Base-by-base conservation (phyloP, 2,329 filamentous ascomycete species). In the Chaetomium sp. region DNA sequence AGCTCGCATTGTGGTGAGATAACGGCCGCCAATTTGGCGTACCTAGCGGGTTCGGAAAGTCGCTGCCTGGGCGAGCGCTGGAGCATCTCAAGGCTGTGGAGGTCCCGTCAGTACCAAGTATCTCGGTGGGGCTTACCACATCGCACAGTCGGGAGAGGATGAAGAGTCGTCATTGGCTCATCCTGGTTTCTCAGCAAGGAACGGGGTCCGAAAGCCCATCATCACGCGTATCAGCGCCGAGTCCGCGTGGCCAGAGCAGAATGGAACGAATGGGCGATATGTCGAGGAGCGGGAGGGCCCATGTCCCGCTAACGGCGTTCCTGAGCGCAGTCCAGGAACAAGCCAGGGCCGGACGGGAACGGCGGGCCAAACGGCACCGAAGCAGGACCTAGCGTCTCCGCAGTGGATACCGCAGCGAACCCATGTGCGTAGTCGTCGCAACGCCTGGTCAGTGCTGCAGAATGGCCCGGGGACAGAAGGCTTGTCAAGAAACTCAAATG, bases 361-460 rank as follows among this genome's bases (percentile, higher is more conserved):
- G 50, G 57, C 62, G 62, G 51, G 57, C 49, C 38, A 64, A 51
- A 57, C 62, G 62, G 62, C 56, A 64, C 57, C 57, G 62, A 57
- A 29, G 16, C 31, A 16, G 50, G 29, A 21, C 49, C 62, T 62
- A 45, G 49, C 50, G 35, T 47, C 59, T 55, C 59, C 59, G 59
- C 50, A 60, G 58, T 54, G 33, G 45, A 12, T 19, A 51, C 33
- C 16, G 50, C 35, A 27, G 59, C 50, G 45, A 35, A 33, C 58
- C 49, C 45, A 51, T 42, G 38, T 16, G 47, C 31, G 31, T 21
- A 38, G 33, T 13, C 21, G 55, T 9, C 19, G 16, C 47, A 60
- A 55, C 59, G 25, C 59, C 33, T 54, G 49, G 59, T 23, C 50
- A 31, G 59, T 55, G 59, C 59, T 47, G 25, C 35, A 42, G 51